Base-by-base conservation (phyloP, 768 basidiomycete species). In the Boletus edulis region DNA sequence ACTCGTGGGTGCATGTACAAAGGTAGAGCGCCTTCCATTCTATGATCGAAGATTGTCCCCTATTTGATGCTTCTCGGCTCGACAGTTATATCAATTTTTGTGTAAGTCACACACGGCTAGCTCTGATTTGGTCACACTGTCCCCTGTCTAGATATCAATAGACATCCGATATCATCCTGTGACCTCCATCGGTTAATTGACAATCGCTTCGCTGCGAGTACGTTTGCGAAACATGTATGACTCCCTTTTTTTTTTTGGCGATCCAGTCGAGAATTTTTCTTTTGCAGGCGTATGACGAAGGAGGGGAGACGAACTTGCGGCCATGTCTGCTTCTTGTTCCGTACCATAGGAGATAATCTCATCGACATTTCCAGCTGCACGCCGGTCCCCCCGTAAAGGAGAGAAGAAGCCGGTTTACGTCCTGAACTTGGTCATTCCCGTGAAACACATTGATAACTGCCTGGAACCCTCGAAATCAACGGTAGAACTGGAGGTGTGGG, bases 321-420 rank as follows among this genome's bases (percentile, higher is more conserved):
- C 20, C 64, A 39, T 51, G 57, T 64, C 35, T 48, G 69, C 59
- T 32, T 39, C 52, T 46, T 43, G 41, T 42, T 43, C 49, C 43
- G 24, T 49, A 22, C 59, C 50, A 44, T 52, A 51, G 60, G 58
- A 54, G 53, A 38, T 17, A 5, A 18, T 49, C 61, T 62, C 49
- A 45, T 42, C 52, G 13, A 52, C 18, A 14, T 47, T 56, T 50
- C 37, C 53, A 90, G 89, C 73, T 47, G 65, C 65, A 42, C 82
- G 89, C 55, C 79, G 87, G 34, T 89, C 93, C 34, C 89, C 93
- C 32, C 83, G 87, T 39, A 93, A 90, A 71, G 69, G 74, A 22
- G 91, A 93, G 65, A 85, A 84, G 69, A 83, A 82, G 67, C 85
- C 94, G 5, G 83, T 94, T 56, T 98, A 90, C 67, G 87, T 94